Evolutionary conservation across 441 rosid species (phyloP), one percentile per base, ranked within the genome.

Genomic region (Gossypium davidsonii): DNA sequence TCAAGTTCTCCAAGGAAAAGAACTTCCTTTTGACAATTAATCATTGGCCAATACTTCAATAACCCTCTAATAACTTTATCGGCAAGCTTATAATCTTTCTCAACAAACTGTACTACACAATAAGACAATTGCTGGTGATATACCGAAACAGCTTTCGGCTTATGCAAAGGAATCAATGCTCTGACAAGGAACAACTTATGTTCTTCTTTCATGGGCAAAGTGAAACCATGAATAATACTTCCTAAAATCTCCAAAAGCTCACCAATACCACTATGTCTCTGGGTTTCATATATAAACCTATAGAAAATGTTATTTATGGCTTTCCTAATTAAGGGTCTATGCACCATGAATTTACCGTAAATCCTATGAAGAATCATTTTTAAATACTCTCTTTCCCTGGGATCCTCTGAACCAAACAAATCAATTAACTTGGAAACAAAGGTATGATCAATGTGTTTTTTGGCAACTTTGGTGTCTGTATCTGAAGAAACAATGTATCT

Each of bases 131-230:
- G 98, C 79, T 92, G 97, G 73, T 94, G 97, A 73, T 92, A 94
- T 74, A 85, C 14, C 6, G 87, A 58, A 17, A 89, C 75, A 0
- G 88, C 79, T 79, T 94, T 92, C 0, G 97, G 97, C 79, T 94
- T 94, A 80, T 94, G 98, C 81, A 94, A 74, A 1, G 98, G 97
- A 71, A 92, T 83, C 85, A 94, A 90, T 4, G 91, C 97, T 82
- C 95, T 80, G 14, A 90, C 88, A 79, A 94, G 89, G 71, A 94
- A 94, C 65, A 94, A 63, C 79, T 92, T 94, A 71, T 94, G 98
- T 82, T 94, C 98, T 81, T 92, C 97, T 73, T 92, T 94, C 95
- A 94, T 90, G 1, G 98, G 98, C 84, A 89, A 74, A 0, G 98
- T 92, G 85, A 94, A 92, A 37, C 98, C 98, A 82, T 90, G 90